Evolutionary conservation across 2,329 filamentous ascomycete genomes (phyloP).

Genomic region (Aureobasidium melanogenum): DNA sequence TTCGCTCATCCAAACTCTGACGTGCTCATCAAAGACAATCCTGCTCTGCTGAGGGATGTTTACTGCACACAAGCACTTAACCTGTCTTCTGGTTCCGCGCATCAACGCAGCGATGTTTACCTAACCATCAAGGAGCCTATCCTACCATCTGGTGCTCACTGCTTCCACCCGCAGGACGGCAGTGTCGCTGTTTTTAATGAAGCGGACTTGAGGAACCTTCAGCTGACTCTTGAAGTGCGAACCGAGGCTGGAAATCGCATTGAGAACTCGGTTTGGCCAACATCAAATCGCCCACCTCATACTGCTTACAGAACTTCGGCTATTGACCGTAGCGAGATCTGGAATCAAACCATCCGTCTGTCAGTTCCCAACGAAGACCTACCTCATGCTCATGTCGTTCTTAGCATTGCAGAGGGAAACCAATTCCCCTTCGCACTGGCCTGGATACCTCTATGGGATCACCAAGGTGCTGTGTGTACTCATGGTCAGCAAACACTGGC

Average conservation of each 20-base stretch:
- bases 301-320: constrained; percentile 86
- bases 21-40: constrained; percentile 71
- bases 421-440: constrained; percentile 83
- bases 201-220: constrained; percentile 63
- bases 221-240: constrained; percentile 83
- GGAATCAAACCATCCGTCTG: constrained; percentile 82
- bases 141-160: constrained; percentile 57
- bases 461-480: constrained; percentile 38
- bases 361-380: constrained; percentile 74
- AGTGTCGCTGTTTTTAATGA: constrained; percentile 62
- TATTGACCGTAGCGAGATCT: constrained; percentile 67
- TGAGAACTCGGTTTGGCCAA: constrained; percentile 77
- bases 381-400: constrained; percentile 71
- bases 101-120: constrained; percentile 88
- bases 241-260: constrained; percentile 70
- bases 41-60: constrained; percentile 76
- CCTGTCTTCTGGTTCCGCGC: constrained; percentile 84
- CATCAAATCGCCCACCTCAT: constrained; percentile 67
- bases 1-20: constrained; percentile 75
- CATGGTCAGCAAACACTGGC: constrained; percentile 54
- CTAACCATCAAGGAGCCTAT: constrained; percentile 71
- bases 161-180: constrained; percentile 68
- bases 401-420: constrained; percentile 81
- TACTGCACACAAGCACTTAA: constrained; percentile 80
- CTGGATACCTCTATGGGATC: constrained; percentile 89